These are phyloP conservation scores for Crucihimalaya himalaica DNA, from an alignment of 345 rosid species.

Conservation along the genomic window DNA sequence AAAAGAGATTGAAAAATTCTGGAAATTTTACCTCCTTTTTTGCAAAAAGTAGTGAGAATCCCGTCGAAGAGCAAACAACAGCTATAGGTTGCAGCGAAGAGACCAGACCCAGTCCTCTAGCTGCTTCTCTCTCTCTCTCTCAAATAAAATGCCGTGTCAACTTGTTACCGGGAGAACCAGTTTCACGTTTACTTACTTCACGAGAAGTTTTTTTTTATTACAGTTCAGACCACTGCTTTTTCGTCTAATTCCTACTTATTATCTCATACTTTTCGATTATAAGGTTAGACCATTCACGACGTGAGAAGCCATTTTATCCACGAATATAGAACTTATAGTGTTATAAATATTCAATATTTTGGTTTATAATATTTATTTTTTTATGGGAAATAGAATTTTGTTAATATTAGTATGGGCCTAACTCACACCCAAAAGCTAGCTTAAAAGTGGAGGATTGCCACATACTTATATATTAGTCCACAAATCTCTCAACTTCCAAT, in stretches of 20 bases:
- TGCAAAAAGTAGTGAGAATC: conserved; percentile 20
- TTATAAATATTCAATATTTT: neutral
- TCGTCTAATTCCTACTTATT: neutral
- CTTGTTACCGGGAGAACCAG: conserved; percentile 40
- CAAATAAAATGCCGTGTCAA: conserved; percentile 32
- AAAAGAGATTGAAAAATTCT: neutral
- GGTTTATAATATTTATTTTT: neutral
- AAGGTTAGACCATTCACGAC: neutral
- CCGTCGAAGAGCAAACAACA: conserved; percentile 25
- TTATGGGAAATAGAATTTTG: neutral
- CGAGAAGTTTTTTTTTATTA: conserved; percentile 5
- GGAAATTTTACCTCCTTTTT: conserved; percentile 7
- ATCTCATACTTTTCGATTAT: neutral
- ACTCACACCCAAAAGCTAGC: no score
- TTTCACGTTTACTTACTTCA: conserved; percentile 23
- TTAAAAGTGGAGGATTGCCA: no score
- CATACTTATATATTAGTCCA: no score
- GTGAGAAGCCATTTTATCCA: conserved; percentile 7
- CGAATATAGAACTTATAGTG: neutral
- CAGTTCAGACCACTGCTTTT: conserved; percentile 12
- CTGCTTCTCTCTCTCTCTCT: conserved; percentile 3
- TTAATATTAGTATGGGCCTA: no score
- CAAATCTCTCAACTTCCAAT: no score
- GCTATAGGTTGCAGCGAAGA: conserved; percentile 36
- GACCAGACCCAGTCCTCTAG: conserved; percentile 31